phyloP scores from a whole-genome alignment of 352 stramenopile genomes.

The Pythium diclinum region DNA sequence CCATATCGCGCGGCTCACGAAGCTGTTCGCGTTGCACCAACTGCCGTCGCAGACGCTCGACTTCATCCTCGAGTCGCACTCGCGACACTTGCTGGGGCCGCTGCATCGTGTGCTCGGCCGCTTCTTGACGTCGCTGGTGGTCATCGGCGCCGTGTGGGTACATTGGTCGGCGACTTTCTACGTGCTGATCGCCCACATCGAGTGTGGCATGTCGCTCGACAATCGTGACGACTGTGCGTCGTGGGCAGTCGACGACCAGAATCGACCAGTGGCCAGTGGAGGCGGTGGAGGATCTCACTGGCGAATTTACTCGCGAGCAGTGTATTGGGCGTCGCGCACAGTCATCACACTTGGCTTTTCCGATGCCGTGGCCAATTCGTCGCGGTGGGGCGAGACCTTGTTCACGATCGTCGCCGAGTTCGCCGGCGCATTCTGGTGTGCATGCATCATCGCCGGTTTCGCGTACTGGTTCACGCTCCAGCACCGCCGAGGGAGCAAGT shows the following conservation, averaged over 20 bases:
- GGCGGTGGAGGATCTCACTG: slow-evolving; percentile 21
- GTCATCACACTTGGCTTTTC: slow-evolving; percentile 33
- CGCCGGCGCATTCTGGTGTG: slow-evolving; percentile 32
- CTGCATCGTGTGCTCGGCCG: slow-evolving; percentile 15
- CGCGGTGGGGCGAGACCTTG: slow-evolving; percentile 26
- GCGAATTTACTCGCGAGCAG: slow-evolving; percentile 24
- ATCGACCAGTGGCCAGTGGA: slow-evolving; percentile 13
- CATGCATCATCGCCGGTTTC: slow-evolving; percentile 25
- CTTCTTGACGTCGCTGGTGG: slow-evolving; percentile 10
- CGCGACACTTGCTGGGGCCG: not conserved
- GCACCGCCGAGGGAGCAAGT: slow-evolving; percentile 21
- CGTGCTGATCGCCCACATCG: slow-evolving; percentile 24
- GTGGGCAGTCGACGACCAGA: slow-evolving; percentile 25
- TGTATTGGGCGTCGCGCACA: slow-evolving; percentile 31
- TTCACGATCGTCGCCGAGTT: slow-evolving; percentile 31
- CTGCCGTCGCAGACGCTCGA: slow-evolving; percentile 1
- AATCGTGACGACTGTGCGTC: slow-evolving; percentile 4
- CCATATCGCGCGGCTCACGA: slow-evolving; percentile 21
- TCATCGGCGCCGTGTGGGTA: slow-evolving; percentile 22
- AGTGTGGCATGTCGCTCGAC: slow-evolving; percentile 16
- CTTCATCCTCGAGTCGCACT: slow-evolving; percentile 10
- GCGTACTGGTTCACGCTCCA: slow-evolving; percentile 31
- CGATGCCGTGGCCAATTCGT: slow-evolving; percentile 21
- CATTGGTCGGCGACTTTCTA: slow-evolving; percentile 26
- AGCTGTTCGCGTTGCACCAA: slow-evolving; percentile 13